Evolutionary conservation across 1,284 basidiomycete species (phyloP).

Genomic region (Coniferiporia sulphurascens): DNA sequence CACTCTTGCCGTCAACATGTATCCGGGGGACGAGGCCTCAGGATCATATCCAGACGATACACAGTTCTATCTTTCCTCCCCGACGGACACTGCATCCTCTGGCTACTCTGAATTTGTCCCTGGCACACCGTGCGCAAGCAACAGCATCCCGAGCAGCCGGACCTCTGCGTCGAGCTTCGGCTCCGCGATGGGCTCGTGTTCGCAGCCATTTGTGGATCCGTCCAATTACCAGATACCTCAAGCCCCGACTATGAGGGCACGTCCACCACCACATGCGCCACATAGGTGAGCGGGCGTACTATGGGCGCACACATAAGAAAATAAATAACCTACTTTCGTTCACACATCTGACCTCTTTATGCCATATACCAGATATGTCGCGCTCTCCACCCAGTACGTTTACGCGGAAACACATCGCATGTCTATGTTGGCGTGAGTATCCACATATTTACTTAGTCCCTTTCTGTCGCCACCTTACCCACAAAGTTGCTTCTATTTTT

Average conservation of each 20-base stretch:
- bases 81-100: constrained; percentile 8
- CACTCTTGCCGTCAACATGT: too few relatives aligned
- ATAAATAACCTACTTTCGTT: neutral
- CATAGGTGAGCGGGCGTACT: constrained; percentile 23
- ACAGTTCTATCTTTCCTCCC: neutral
- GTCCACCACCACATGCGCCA: constrained; percentile 18
- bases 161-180: neutral
- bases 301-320: too few relatives aligned
- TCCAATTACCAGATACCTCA: neutral
- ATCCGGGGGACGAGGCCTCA: neutral
- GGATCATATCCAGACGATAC: neutral
- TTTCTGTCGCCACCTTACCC: neutral
- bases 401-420: constrained; percentile 36
- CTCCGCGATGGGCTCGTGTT: neutral
- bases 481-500: constrained; percentile 1
- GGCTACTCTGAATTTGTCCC: neutral
- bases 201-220: neutral
- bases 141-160: neutral
- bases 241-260: neutral
- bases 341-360: neutral
- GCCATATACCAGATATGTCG: constrained; percentile 36
- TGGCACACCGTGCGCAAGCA: neutral
- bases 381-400: constrained; percentile 42
- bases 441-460: neutral
- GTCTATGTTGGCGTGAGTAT: constrained; percentile 50